Conservation (phyloP, 106 monocot genomes). For the Allium cepa region DNA sequence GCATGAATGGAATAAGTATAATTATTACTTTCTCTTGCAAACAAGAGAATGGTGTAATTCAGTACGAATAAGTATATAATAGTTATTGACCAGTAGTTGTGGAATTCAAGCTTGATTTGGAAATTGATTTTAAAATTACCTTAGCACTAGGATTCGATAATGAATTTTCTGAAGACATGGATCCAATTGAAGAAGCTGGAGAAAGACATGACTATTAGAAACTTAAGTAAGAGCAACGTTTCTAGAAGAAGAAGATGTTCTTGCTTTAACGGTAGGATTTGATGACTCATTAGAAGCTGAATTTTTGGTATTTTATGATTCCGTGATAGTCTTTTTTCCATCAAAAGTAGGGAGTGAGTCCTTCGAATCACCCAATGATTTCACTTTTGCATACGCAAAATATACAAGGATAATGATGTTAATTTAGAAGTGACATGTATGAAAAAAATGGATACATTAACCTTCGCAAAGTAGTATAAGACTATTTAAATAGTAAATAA, state of each 20-base stretch:
- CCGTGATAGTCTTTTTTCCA: constrained; percentile 14
- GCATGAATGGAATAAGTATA: too few species aligned
- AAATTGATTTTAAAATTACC: constrained; percentile 18
- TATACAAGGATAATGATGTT: not conserved
- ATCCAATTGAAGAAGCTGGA: constrained; percentile 72
- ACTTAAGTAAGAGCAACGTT: constrained; percentile 23
- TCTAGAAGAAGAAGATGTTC: constrained; percentile 39
- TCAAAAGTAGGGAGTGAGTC: constrained; percentile 22
- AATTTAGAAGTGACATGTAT: not conserved
- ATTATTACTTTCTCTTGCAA: too few species aligned
- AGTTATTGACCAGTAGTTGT: too few species aligned
- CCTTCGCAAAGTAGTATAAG: too few species aligned
- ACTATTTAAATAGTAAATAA: not conserved
- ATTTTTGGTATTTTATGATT: constrained; percentile 15
- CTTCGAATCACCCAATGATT: constrained; percentile 12
- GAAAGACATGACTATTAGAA: constrained; percentile 50
- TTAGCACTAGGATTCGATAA: constrained; percentile 80
- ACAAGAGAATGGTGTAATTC: too few species aligned
- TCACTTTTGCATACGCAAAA: constrained; percentile 14
- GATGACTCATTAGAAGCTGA: constrained; percentile 17
- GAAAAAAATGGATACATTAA: too few species aligned
- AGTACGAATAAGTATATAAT: too few species aligned
- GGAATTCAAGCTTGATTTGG: not conserved
- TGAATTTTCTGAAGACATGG: constrained; percentile 77
- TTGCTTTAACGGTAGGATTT: constrained; percentile 21